A percentile compares a stretch with the other conserved stretches of the same genome.
Conservation (phyloP, 2,329 filamentous ascomycete genomes). For the Cytospora mali region DNA sequence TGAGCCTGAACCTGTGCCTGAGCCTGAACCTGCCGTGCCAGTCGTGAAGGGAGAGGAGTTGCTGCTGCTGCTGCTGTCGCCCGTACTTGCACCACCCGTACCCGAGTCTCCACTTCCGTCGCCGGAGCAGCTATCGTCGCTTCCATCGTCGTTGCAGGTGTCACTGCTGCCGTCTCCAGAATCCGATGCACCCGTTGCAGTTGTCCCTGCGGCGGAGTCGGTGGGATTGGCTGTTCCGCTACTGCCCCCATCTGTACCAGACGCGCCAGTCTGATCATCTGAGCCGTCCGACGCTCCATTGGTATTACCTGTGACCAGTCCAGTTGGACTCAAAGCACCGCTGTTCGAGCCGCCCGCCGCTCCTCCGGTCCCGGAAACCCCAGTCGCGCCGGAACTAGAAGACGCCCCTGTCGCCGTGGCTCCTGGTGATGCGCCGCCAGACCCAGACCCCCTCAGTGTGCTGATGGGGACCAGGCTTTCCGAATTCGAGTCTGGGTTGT, state of each 20-base stretch:
- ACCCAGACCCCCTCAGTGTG: slow-evolving; percentile 14
- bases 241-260: not conserved
- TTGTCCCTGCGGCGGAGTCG: not conserved
- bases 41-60: not conserved
- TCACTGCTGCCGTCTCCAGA: not conserved
- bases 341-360: not conserved
- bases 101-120: not conserved
- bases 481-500: slow-evolving; percentile 12
- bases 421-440: not conserved
- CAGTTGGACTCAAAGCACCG: not conserved
- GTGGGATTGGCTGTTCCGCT: not conserved
- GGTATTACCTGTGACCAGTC: not conserved
- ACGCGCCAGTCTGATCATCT: not conserved
- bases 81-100: not conserved
- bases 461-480: slow-evolving; percentile 21
- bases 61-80: not conserved
- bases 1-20: not conserved
- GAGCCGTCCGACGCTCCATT: not conserved
- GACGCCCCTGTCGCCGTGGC: not conserved
- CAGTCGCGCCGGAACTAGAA: not conserved
- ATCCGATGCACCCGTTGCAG: not conserved
- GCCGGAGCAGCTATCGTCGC: not conserved
- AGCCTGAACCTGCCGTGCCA: not conserved
- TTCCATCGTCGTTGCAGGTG: not conserved
- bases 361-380: slow-evolving; percentile 5